phyloP scores from a whole-genome alignment of 257 asterid genomes.

The Capsicum pubescens region DNA sequence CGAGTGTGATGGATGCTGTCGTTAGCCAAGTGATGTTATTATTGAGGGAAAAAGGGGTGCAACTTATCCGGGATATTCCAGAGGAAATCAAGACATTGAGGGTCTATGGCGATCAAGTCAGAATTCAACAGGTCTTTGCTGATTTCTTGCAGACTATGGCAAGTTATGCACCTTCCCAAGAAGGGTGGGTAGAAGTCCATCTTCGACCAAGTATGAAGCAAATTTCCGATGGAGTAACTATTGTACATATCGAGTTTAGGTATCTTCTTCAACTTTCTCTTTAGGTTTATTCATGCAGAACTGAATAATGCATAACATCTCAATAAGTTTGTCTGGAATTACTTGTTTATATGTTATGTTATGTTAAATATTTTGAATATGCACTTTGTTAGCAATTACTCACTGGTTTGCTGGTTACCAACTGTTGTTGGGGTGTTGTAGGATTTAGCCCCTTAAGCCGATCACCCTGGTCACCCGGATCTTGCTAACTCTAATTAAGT shows the following conservation, averaged over 20 bases:
- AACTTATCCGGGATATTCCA: conserved; percentile 78
- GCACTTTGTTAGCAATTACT: too few species aligned
- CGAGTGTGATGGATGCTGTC: conserved; percentile 81
- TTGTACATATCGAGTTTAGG: conserved; percentile 73
- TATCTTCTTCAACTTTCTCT: conserved; percentile 34
- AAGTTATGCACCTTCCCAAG: conserved; percentile 63
- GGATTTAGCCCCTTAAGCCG: too few species aligned
- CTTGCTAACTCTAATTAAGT: too few species aligned
- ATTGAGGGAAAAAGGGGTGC: conserved; percentile 75
- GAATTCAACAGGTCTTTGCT: conserved; percentile 82
- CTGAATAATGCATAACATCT: too few species aligned
- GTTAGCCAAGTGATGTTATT: conserved; percentile 88
- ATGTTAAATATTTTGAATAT: too few species aligned
- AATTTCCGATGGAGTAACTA: conserved; percentile 51
- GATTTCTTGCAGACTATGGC: conserved; percentile 78
- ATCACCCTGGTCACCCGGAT: too few species aligned
- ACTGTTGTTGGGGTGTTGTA: too few species aligned
- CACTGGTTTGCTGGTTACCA: too few species aligned
- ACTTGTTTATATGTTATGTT: too few species aligned
- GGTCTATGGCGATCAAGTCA: conserved; percentile 78
- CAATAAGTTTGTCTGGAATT: too few species aligned
- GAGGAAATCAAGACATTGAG: conserved; percentile 72
- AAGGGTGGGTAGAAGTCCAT: conserved; percentile 91
- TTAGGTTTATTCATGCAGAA: too few species aligned
- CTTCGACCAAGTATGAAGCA: conserved; percentile 69